A percentile compares a stretch with the other conserved stretches of the same genome.
Conservation (phyloP, 768 basidiomycete genomes). For the Saitozyma podzolica region DNA sequence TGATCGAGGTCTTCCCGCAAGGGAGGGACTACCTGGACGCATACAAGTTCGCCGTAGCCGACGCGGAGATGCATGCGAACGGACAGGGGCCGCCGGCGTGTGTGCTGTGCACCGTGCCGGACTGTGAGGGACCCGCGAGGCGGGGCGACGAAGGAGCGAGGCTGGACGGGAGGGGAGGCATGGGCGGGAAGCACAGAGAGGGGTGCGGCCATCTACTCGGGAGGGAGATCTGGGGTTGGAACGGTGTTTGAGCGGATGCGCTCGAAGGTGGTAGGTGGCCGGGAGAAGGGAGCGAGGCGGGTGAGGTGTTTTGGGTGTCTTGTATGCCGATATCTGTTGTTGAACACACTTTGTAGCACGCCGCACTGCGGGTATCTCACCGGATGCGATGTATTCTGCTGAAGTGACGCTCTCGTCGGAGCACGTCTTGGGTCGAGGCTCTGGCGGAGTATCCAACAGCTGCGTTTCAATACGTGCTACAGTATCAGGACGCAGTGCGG, state of each 20-base stretch:
- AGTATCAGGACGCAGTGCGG: too few species aligned
- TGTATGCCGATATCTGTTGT: too few species aligned
- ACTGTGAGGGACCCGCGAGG: conserved; percentile 47
- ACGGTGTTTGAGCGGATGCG: conserved; percentile 4
- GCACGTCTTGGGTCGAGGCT: too few species aligned
- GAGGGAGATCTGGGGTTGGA: conserved; percentile 44
- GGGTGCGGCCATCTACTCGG: conserved; percentile 51
- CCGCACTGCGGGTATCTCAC: too few species aligned
- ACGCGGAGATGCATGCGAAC: conserved; percentile 28
- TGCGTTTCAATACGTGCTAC: too few species aligned
- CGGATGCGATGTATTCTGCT: too few species aligned
- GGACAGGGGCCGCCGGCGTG: conserved; percentile 26
- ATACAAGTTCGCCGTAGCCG: conserved; percentile 39
- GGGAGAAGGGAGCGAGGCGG: too few species aligned
- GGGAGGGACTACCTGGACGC: conserved; percentile 32
- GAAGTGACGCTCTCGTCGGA: too few species aligned
- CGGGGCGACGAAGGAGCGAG: conserved; percentile 49
- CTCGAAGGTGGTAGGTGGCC: too few species aligned
- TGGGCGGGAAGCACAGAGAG: conserved; percentile 39
- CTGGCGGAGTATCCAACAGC: too few species aligned
- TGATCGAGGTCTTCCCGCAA: conserved; percentile 37
- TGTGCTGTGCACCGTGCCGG: conserved; percentile 46
- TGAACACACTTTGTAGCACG: too few species aligned
- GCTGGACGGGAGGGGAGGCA: conserved; percentile 45
- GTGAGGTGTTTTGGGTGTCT: too few species aligned